Conservation (phyloP, 768 basidiomycete genomes). For the Boletus subcaerulescens region DNA sequence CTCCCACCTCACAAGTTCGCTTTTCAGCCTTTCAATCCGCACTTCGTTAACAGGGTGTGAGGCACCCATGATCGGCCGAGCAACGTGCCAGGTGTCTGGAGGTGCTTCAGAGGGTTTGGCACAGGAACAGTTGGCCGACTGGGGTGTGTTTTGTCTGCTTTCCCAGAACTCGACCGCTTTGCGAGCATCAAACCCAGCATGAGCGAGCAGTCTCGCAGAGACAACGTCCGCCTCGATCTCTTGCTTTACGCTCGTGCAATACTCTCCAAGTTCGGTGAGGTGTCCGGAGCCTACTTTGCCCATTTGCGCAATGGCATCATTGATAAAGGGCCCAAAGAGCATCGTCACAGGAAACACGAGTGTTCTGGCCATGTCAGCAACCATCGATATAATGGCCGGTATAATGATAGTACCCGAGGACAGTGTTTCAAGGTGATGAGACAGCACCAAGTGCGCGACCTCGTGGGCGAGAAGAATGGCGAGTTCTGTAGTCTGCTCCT, state of each 20-base stretch:
- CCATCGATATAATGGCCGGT: constrained; percentile 74
- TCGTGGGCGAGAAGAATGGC: constrained; percentile 94
- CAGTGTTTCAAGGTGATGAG: constrained; percentile 91
- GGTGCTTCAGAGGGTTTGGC: constrained; percentile 10
- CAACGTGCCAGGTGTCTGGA: constrained; percentile 14
- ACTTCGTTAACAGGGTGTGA: constrained; percentile 47
- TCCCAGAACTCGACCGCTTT: constrained; percentile 85
- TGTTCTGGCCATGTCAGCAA: constrained; percentile 72
- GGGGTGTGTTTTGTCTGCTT: constrained; percentile 37
- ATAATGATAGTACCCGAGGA: constrained; percentile 80
- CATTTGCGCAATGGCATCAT: constrained; percentile 84
- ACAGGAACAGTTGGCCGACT: constrained; percentile 21
- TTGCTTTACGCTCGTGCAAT: constrained; percentile 77
- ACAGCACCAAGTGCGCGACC: constrained; percentile 84
- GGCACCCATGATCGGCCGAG: constrained; percentile 34
- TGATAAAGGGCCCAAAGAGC: constrained; percentile 92
- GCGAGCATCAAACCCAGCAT: constrained; percentile 88
- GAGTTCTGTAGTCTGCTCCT: constrained; percentile 82
- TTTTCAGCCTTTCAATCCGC: constrained; percentile 38
- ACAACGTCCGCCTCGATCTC: constrained; percentile 94
- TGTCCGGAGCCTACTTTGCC: constrained; percentile 77
- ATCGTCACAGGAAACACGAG: constrained; percentile 86
- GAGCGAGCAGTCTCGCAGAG: constrained; percentile 83
- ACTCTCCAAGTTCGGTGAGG: constrained; percentile 64
- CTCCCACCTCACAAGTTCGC: constrained; percentile 48